Evolutionary conservation across 306 rosid genomes (phyloP).

Genomic region (Rosa chinensis): DNA sequence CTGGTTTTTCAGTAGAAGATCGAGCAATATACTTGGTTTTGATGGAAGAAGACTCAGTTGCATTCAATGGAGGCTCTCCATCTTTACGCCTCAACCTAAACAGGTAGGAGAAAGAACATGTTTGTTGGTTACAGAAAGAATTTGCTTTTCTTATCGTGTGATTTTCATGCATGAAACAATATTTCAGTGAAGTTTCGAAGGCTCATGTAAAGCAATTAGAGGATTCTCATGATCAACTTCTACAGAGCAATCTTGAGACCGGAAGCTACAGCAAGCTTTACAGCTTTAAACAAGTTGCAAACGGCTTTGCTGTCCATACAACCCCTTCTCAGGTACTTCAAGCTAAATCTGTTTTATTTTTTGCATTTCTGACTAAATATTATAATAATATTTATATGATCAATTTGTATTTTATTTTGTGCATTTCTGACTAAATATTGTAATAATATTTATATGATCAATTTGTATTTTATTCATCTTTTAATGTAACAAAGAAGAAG

Average conservation of each 20-base stretch:
- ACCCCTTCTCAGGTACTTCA: slow-evolving; percentile 70
- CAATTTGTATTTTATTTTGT: neutral
- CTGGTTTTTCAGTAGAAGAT: slow-evolving; percentile 49
- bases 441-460: neutral
- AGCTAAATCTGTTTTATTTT: neutral
- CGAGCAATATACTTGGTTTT: slow-evolving; percentile 60
- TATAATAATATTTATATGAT: neutral
- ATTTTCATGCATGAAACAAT: slow-evolving; percentile 15
- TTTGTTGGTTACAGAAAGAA: neutral
- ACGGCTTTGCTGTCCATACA: slow-evolving; percentile 76
- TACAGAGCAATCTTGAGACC: slow-evolving; percentile 44
- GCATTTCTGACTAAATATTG: neutral
- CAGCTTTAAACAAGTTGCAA: slow-evolving; percentile 66
- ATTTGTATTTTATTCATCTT: neutral
- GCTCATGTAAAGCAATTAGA: slow-evolving; percentile 47
- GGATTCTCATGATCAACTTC: slow-evolving; percentile 60
- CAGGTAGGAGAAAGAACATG: slow-evolving; percentile 1
- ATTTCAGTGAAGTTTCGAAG: slow-evolving; percentile 37
- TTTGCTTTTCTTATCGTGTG: neutral
- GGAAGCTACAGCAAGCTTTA: slow-evolving; percentile 73
- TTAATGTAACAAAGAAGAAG: neutral
- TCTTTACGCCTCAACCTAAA: slow-evolving; percentile 10
- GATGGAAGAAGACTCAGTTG: slow-evolving; percentile 52
- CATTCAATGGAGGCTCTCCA: slow-evolving; percentile 38
- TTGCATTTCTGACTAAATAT: neutral